phyloP scores from a whole-genome alignment of 257 asterid genomes.

The Nicotiana tomentosiformis region DNA sequence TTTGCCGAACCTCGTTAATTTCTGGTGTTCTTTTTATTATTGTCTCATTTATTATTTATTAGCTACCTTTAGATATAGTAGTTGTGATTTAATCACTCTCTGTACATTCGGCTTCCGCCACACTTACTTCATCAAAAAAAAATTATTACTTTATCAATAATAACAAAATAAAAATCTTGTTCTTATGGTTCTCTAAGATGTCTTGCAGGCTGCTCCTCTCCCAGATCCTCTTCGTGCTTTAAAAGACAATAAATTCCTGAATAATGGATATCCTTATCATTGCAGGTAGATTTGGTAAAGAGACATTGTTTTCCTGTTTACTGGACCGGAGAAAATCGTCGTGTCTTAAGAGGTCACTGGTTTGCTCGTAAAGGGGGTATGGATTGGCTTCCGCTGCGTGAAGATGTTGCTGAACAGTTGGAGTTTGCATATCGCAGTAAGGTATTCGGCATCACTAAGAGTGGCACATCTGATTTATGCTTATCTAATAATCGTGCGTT shows the following conservation, averaged over 20 bases:
- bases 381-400: slow-evolving; percentile 96
- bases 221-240: background rate
- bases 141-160: background rate
- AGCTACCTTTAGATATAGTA: too few species aligned
- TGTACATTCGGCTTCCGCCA: too few species aligned
- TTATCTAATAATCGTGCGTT: background rate
- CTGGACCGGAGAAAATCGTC: slow-evolving; percentile 89
- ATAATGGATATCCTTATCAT: background rate
- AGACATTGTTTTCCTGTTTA: slow-evolving; percentile 96
- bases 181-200: background rate
- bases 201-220: background rate
- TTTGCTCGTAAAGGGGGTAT: slow-evolving; percentile 94
- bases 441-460: slow-evolving; percentile 19
- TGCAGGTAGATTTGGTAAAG: slow-evolving; percentile 86
- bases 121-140: too few species aligned
- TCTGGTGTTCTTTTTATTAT: too few species aligned
- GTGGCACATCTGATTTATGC: background rate
- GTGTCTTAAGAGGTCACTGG: slow-evolving; percentile 97
- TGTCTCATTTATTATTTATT: too few species aligned
- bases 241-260: background rate
- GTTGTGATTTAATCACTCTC: too few species aligned
- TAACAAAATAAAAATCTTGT: background rate
- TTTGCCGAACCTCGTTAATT: too few species aligned
- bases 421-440: slow-evolving; percentile 83
- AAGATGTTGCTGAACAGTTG: slow-evolving; percentile 93